Evolutionary conservation across 2,329 filamentous ascomycete species (phyloP).

Genomic region (Neofusicoccum sp.): DNA sequence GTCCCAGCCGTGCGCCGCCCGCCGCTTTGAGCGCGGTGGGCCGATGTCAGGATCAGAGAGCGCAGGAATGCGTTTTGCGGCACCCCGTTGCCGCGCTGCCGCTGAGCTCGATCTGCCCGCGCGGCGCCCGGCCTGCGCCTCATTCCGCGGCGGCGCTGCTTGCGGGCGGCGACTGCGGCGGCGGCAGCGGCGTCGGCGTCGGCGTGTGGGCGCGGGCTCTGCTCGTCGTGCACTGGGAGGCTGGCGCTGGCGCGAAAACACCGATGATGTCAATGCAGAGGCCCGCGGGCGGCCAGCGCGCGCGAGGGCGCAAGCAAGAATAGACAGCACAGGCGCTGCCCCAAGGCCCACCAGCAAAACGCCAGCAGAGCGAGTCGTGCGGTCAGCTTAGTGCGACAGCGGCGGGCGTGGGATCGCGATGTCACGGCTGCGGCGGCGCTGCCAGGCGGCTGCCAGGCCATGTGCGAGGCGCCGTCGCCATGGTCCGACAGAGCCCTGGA

Average conservation of each 20-base stretch:
- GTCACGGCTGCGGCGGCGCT: neutral
- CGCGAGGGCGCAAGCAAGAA: conserved; percentile 1
- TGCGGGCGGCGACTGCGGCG: neutral
- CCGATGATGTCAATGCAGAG: conserved; percentile 15
- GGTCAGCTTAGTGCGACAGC: conserved; percentile 8
- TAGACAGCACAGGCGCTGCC: neutral
- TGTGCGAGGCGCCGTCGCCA: conserved; percentile 3
- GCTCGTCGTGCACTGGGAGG: neutral
- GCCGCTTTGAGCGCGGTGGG: conserved; percentile 13
- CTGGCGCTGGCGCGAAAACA: neutral
- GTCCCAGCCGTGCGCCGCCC: conserved; percentile 11
- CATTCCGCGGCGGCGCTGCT: conserved; percentile 6
- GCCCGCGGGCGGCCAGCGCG: neutral
- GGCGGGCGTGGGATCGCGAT: neutral
- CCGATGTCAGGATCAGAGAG: conserved; percentile 12
- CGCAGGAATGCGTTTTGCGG: conserved; percentile 13
- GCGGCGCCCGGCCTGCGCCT: conserved; percentile 5
- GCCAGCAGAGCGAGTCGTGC: conserved; percentile 6
- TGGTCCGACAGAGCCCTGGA: conserved; percentile 9
- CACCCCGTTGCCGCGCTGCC: conserved; percentile 3
- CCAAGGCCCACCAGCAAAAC: neutral
- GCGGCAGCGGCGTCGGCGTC: neutral
- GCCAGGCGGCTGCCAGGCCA: conserved; percentile 13
- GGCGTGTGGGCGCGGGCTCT: too few species aligned
- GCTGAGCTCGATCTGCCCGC: neutral